Evolutionary conservation across 306 rosid genomes (phyloP).

Genomic region (Quercus suber): DNA sequence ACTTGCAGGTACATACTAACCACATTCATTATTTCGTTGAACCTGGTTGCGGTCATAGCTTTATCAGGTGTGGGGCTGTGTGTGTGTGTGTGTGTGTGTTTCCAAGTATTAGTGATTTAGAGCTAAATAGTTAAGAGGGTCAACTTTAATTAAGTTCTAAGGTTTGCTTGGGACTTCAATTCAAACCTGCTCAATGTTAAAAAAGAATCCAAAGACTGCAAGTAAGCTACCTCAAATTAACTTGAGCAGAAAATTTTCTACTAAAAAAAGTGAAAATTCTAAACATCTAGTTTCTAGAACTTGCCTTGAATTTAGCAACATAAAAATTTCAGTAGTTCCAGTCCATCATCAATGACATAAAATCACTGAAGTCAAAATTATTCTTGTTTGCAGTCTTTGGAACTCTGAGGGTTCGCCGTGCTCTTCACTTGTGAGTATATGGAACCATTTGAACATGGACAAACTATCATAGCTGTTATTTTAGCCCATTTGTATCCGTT

Average conservation of each 20-base stretch:
- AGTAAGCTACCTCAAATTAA: not conserved
- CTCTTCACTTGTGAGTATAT: conserved; percentile 49
- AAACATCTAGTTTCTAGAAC: not conserved
- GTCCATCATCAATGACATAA: not conserved
- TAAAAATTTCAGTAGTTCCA: not conserved
- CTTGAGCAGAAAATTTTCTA: not conserved
- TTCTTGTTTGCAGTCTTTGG: conserved; percentile 47
- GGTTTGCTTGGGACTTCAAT: not conserved
- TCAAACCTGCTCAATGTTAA: not conserved
- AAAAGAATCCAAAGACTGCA: not conserved
- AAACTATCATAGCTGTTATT: not conserved
- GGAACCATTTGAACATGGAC: conserved; percentile 4
- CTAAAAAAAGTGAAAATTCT: not conserved
- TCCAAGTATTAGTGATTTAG: not conserved
- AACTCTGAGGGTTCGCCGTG: conserved; percentile 34
- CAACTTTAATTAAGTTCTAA: not conserved
- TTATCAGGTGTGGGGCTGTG: conserved; percentile 42
- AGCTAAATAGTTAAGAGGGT: not conserved
- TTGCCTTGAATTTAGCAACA: not conserved
- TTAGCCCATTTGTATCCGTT: no score
- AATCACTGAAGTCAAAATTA: conserved; percentile 23
- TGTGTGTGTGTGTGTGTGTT: not conserved
- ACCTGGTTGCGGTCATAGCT: conserved; percentile 46
- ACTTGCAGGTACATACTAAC: conserved; percentile 58
- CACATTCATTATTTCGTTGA: conserved; percentile 40